Percentiles rank a stretch among this genome's conserved stretches.
These are phyloP conservation scores for Ceratobasidium papillatum DNA, from an alignment of 1,284 basidiomycete species.

Conservation along the genomic window DNA sequence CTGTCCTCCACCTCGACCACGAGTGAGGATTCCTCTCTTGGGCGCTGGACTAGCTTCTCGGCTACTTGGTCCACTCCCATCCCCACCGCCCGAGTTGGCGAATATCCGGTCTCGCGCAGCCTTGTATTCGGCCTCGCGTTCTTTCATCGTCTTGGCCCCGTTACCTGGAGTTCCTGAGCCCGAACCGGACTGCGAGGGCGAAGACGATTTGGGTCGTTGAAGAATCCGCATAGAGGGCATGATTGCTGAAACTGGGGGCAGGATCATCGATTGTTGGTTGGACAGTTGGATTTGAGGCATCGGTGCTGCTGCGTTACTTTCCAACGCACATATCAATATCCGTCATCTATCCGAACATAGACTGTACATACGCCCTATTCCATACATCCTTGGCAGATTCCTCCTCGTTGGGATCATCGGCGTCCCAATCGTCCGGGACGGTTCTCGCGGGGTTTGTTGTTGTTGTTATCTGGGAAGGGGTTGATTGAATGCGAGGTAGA, in stretches of 20 bases:
- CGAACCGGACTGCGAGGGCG: constrained; percentile 33
- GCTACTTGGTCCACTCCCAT: constrained; percentile 14
- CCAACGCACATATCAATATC: constrained; percentile 3
- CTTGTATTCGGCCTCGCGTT: constrained; percentile 45
- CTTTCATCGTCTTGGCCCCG: constrained; percentile 41
- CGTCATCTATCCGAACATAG: constrained; percentile 28
- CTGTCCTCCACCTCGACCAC: constrained; percentile 21
- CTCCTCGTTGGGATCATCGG: constrained; percentile 41
- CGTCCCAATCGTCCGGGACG: constrained; percentile 46
- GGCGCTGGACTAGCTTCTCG: constrained; percentile 35
- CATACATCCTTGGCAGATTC: constrained; percentile 40
- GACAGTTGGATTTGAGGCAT: constrained; percentile 40
- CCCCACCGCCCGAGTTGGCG: constrained; percentile 33
- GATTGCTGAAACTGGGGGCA: constrained; percentile 41
- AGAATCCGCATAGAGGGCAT: constrained; percentile 43
- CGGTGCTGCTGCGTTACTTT: constrained; percentile 33
- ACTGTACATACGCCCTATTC: constrained; percentile 35
- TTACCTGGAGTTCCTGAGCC: neutral
- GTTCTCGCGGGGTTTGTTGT: constrained; percentile 9
- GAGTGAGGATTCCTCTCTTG: constrained; percentile 31
- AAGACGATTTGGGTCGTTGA: constrained; percentile 42
- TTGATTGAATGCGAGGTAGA: constrained; percentile 11
- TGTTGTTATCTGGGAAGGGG: constrained; percentile 26
- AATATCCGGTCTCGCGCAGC: constrained; percentile 46
- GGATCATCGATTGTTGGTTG: constrained; percentile 11